Conservation (phyloP, 768 basidiomycete species). For the Trametopsis cervina region DNA sequence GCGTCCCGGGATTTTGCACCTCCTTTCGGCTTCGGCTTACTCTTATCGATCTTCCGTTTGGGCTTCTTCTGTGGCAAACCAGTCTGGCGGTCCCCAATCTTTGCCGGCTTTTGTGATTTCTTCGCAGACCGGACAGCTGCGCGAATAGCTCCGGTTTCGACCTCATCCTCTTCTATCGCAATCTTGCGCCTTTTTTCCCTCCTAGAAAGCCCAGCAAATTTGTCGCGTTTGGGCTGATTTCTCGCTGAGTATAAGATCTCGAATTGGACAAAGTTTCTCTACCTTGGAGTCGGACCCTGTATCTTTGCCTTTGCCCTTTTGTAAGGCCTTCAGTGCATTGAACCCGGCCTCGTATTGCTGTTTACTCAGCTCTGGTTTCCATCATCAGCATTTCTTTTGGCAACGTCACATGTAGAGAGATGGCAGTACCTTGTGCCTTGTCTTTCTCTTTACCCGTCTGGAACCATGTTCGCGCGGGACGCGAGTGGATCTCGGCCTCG, state of each 20-base stretch:
- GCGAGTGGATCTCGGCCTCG: slow-evolving; percentile 82
- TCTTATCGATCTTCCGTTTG: slow-evolving; percentile 25
- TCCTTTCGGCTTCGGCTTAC: slow-evolving; percentile 26
- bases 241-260: neutral
- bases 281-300: slow-evolving; percentile 27
- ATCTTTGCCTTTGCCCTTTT: slow-evolving; percentile 31
- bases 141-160: slow-evolving; percentile 44
- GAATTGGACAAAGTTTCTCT: too few relatives aligned
- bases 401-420: too few relatives aligned
- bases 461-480: slow-evolving; percentile 99
- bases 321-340: slow-evolving; percentile 18
- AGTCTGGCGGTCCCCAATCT: slow-evolving; percentile 56
- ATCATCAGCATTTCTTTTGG: too few relatives aligned
- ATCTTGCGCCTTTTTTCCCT: slow-evolving; percentile 84
- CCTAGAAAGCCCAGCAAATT: slow-evolving; percentile 78
- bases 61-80: slow-evolving; percentile 25
- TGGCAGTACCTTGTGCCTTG: slow-evolving; percentile 60
- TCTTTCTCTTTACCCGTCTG: slow-evolving; percentile 81
- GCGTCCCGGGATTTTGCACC: slow-evolving; percentile 24
- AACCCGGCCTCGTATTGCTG: slow-evolving; percentile 60
- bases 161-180: slow-evolving; percentile 66
- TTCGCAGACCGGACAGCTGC: slow-evolving; percentile 87
- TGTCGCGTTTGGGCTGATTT: slow-evolving; percentile 65
- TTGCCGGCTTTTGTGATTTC: slow-evolving; percentile 63
- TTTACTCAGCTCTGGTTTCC: slow-evolving; percentile 61